Evolutionary conservation across 805 yeast species (phyloP), one percentile per base, ranked within the genome.

Genomic region (Peterozyma xylosa): DNA sequence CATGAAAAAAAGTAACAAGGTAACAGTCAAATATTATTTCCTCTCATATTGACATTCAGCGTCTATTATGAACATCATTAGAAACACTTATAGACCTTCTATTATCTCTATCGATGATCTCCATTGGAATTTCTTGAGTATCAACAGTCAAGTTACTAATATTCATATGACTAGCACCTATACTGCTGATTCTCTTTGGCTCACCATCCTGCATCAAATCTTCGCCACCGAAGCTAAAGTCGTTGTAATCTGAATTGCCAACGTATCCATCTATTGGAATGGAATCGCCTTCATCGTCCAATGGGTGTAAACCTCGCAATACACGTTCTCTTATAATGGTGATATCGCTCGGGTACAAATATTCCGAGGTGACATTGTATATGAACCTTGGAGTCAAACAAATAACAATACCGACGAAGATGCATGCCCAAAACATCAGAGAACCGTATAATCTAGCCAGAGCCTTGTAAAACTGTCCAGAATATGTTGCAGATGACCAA

Each of bases 271-370:
- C 35, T 35, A 45, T 33, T n/a, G 47, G 44, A 11, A 45, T 38
- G 9, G 14, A 30, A 29, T 45, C 42, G 3, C 35, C 47, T 13
- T 40, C 18, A 37, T 45, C 47, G 15, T 41, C 37, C 9, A 30
- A 14, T 15, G 47, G 47, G 30, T 45, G 30, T 41, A 40, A 41
- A 39, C 93, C 93, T 43, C 72, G 67, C 21, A 62, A 61, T 51
- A 78, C 80, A 62, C 86, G 74, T 60, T 86, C 93, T 54, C 93
- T 66, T 43, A 86, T 72, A 49, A 86, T 80, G 53, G 85, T 91
- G 47, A 80, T 64, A 60, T 86, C 93, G 45, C 66, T 71, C 30
- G 93, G 95, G 50, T 56, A 64, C 52, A 65, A 74, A 30, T 78
- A 56, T 47, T 74, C 76, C 49, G 66, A 71, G 35, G 71, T 50